These are phyloP conservation scores for Xylaria digitata DNA, from an alignment of 2,329 filamentous ascomycete genomes.

Conservation along the genomic window DNA sequence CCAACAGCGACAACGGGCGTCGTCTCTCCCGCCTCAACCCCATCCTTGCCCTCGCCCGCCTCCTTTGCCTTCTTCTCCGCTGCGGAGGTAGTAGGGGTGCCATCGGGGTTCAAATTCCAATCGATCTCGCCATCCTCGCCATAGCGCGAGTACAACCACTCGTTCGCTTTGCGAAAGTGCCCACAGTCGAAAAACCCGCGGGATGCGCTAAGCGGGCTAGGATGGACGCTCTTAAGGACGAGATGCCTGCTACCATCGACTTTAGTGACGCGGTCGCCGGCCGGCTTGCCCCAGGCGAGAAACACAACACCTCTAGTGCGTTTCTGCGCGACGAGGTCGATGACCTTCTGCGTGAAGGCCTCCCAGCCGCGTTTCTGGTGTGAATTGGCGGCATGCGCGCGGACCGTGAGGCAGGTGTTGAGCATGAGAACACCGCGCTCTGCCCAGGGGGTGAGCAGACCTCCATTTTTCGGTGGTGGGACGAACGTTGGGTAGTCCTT, in stretches of 20 bases:
- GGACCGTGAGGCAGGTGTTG: conserved; percentile 94
- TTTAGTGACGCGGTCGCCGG: conserved; percentile 79
- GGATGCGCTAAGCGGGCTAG: conserved; percentile 87
- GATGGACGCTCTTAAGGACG: conserved; percentile 88
- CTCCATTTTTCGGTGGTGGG: conserved; percentile 79
- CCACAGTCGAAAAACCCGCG: conserved; percentile 85
- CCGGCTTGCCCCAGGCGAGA: conserved; percentile 90
- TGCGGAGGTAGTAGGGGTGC: conserved; percentile 42
- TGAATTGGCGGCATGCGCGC: conserved; percentile 86
- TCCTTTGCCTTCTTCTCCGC: conserved; percentile 40
- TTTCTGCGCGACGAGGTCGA: conserved; percentile 84
- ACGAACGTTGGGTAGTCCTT: conserved; percentile 88
- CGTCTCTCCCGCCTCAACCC: conserved; percentile 21
- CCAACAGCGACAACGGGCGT: conserved; percentile 44
- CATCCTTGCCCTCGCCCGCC: conserved; percentile 36
- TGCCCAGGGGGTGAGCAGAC: conserved; percentile 92
- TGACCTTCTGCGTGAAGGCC: conserved; percentile 87
- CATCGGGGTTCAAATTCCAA: conserved; percentile 72
- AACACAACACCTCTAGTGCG: conserved; percentile 88
- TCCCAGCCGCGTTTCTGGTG: conserved; percentile 94
- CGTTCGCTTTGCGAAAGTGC: conserved; percentile 84
- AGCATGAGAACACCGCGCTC: conserved; percentile 91
- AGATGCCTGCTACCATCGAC: conserved; percentile 80
- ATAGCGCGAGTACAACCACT: conserved; percentile 84
- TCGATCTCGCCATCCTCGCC: conserved; percentile 84